Base-by-base conservation (phyloP, 139 green algal genomes). In the Haematococcus sp. region DNA sequence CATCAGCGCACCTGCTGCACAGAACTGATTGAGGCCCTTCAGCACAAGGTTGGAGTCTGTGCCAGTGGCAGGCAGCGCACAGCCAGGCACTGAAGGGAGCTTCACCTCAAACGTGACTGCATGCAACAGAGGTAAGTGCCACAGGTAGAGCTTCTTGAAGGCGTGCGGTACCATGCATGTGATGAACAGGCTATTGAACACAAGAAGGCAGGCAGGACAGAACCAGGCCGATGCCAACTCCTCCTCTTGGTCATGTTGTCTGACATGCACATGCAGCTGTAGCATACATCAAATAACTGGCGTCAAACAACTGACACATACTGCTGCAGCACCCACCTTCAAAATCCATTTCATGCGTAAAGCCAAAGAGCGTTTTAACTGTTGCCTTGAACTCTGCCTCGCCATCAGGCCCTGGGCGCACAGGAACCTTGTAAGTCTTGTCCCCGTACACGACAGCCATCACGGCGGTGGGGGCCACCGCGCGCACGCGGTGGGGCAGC, bases 341-440 rank as follows among this genome's bases (percentile, higher is more conserved):
- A 32, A 74, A 74, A 20, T 70, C 71, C 4, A 32, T 35, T 1
- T 70, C 59, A 0, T 49, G 40, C 19, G 40, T 40, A 30, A 76
- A 71, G 44, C 44, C 60, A 28, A 71, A 71, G 28, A 71, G 44
- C 43, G 40, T 31, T 30, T 55, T 64, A 28, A 70, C 60, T 15
- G 43, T 43, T 23, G 63, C 44, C 30, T 30, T 67, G 71, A 76
- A 76, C 71, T 70, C 43, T 27, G 43, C 60, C 19, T 52, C 30
- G 1, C 71, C 71, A 19, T 70, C 71, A n/a, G 59, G 59, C 16
- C 71, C 71, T 28, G 59, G 71, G 28, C 71, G 71, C 44, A 76
- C 43, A 9, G 59, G 59, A 3, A 76, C 46, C 59, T 71, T 79
- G 74, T 65, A 34, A 15, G 9, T 30, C 52, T 30, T 60, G 52